These are phyloP conservation scores for Wallacemonas sp. DNA, from an alignment of 208 protist genomes.

Conservation along the genomic window DNA sequence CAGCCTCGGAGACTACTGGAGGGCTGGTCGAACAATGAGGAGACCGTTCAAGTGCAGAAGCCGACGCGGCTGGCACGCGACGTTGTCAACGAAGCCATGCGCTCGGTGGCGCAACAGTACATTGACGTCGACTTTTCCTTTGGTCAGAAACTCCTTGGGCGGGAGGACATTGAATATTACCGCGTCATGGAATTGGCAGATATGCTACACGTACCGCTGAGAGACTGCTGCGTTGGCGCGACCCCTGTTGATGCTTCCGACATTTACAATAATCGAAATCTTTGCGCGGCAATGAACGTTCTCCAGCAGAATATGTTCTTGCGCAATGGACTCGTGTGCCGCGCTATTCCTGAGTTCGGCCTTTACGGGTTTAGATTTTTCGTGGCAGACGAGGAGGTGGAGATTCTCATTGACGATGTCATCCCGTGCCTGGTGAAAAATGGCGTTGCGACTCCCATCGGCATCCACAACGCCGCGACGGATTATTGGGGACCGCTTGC, in stretches of 20 bases:
- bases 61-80: not conserved
- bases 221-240: slow-evolving; percentile 25
- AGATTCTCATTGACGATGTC: slow-evolving; percentile 64
- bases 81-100: slow-evolving; percentile 6
- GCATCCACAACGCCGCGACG: slow-evolving; percentile 33
- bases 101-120: slow-evolving; percentile 16
- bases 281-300: slow-evolving; percentile 60
- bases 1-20: slow-evolving; percentile 14
- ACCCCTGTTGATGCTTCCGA: slow-evolving; percentile 24
- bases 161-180: slow-evolving; percentile 21
- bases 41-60: not conserved
- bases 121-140: slow-evolving; percentile 24
- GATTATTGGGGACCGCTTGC: slow-evolving; percentile 67
- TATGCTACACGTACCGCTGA: slow-evolving; percentile 18
- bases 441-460: slow-evolving; percentile 24
- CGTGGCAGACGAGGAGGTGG: slow-evolving; percentile 28
- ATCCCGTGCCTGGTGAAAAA: slow-evolving; percentile 37
- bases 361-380: slow-evolving; percentile 36
- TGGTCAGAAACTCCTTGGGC: slow-evolving; percentile 30
- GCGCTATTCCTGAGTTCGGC: slow-evolving; percentile 10
- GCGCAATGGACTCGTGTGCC: slow-evolving; percentile 6
- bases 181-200: slow-evolving; percentile 20
- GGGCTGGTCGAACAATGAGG: slow-evolving; percentile 8
- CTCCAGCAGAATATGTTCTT: slow-evolving; percentile 27
- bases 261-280: slow-evolving; percentile 46